Percentiles rank a stretch among this genome's conserved stretches.
phyloP scores from a whole-genome alignment of 2,329 filamentous ascomycete species.

The Aspergillus hiratsukae region DNA sequence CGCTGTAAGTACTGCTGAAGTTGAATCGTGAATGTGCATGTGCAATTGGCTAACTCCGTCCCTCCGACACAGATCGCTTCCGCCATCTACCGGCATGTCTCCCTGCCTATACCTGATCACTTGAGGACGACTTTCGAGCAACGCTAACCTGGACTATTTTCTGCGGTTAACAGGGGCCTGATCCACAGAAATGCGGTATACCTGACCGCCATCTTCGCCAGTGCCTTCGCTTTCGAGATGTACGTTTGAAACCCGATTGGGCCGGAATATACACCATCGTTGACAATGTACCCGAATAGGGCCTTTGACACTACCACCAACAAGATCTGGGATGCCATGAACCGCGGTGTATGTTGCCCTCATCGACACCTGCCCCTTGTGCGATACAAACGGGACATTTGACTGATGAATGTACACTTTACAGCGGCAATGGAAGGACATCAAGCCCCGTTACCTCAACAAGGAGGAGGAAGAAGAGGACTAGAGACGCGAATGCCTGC shows the following conservation, averaged over 20 bases:
- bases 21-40: constrained; percentile 35
- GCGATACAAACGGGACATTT: not conserved
- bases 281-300: constrained; percentile 48
- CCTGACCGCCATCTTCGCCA: constrained; percentile 77
- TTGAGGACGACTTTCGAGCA: not conserved
- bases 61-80: constrained; percentile 43
- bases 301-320: constrained; percentile 78
- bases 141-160: constrained; percentile 15
- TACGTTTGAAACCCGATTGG: constrained; percentile 48
- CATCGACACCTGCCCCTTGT: not conserved
- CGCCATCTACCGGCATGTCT: constrained; percentile 59
- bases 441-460: constrained; percentile 82
- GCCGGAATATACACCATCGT: constrained; percentile 3
- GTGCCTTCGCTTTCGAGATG: constrained; percentile 92
- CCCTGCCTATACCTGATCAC: constrained; percentile 13
- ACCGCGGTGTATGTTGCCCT: constrained; percentile 73
- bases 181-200: constrained; percentile 86
- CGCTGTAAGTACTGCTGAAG: constrained; percentile 42
- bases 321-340: constrained; percentile 83
- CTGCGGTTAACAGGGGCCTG: constrained; percentile 57
- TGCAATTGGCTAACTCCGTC: constrained; percentile 25
- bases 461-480: constrained; percentile 61
- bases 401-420: constrained; percentile 11
- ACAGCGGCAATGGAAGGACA: constrained; percentile 99
- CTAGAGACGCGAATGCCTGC: constrained; percentile 24